phyloP scores from a whole-genome alignment of 2,329 filamentous ascomycete genomes.

The Venturia carpophila region DNA sequence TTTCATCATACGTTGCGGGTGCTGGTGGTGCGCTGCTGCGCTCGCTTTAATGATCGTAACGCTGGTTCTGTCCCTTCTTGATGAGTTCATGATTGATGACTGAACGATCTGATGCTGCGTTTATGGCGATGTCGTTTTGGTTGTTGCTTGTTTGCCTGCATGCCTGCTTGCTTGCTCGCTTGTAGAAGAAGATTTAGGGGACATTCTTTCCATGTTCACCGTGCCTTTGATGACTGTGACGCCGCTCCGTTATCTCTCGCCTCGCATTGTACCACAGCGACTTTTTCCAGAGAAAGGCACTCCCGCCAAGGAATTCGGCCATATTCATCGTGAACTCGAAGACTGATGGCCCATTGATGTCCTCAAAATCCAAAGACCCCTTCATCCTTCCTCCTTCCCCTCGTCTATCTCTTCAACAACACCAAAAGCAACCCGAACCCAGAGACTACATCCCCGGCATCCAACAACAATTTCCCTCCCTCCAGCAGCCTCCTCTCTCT shows the following conservation, averaged over 20 bases:
- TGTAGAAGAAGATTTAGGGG: background rate
- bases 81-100: background rate
- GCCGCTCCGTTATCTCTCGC: background rate
- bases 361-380: background rate
- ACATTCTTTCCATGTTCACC: background rate
- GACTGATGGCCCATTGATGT: background rate
- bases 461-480: slow-evolving; percentile 53
- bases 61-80: background rate
- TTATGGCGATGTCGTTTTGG: background rate
- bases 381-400: background rate
- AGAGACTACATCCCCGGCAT: slow-evolving; percentile 56
- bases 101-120: background rate
- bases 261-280: background rate
- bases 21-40: background rate
- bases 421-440: slow-evolving; percentile 53
- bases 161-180: too few species aligned
- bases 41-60: slow-evolving; percentile 7
- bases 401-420: slow-evolving; percentile 32
- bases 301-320: background rate
- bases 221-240: slow-evolving; percentile 3
- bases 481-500: slow-evolving; percentile 42
- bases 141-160: too few species aligned
- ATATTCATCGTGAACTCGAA: background rate
- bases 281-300: background rate
- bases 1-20: background rate